These are phyloP conservation scores for Begonia peltatifolia DNA, from an alignment of 306 rosid genomes.

Conservation along the genomic window DNA sequence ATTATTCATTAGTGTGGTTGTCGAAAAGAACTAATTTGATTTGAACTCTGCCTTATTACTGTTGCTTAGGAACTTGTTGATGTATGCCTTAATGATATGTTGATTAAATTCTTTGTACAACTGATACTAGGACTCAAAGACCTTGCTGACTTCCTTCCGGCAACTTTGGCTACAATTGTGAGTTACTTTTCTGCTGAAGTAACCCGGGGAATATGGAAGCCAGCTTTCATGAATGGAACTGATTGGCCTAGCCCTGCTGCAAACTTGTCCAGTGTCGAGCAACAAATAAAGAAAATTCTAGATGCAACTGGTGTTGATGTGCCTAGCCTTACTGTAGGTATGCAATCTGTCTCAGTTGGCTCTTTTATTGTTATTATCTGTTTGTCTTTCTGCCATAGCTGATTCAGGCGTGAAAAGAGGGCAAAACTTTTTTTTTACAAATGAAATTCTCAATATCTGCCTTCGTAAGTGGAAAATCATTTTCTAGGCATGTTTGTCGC, in stretches of 20 bases:
- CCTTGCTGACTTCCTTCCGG: constrained; percentile 83
- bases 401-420: no score
- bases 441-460: no score
- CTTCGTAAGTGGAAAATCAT: no score
- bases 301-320: constrained; percentile 90
- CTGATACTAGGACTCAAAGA: constrained; percentile 68
- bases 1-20: no score
- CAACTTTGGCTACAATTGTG: constrained; percentile 72
- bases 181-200: constrained; percentile 94
- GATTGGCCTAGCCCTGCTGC: constrained; percentile 99
- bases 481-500: no score
- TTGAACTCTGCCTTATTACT: background rate
- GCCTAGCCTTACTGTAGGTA: constrained; percentile 83
- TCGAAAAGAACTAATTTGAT: no score
- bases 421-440: no score
- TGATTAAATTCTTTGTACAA: constrained; percentile 10
- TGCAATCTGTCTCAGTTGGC: background rate
- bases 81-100: background rate
- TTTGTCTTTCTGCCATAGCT: background rate
- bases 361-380: background rate
- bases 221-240: constrained; percentile 84
- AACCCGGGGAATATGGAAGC: constrained; percentile 94
- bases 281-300: constrained; percentile 66
- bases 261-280: constrained; percentile 63
- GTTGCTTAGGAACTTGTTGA: background rate